Evolutionary conservation across 257 asterid genomes (phyloP).

Genomic region (Fraxinus excelsior): DNA sequence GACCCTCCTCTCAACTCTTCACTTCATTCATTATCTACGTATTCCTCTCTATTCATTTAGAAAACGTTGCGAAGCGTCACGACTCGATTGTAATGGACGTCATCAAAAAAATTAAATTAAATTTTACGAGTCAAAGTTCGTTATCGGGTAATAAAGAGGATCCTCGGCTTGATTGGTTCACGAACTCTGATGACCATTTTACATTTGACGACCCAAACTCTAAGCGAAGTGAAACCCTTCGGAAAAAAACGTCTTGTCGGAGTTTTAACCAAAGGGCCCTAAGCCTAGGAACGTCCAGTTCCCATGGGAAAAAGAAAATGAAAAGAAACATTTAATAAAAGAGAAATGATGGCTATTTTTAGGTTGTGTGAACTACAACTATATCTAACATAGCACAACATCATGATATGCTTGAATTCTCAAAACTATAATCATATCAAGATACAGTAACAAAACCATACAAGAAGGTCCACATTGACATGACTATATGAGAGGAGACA

Average conservation of each 20-base stretch:
- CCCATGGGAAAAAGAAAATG: background rate
- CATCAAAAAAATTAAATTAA: too few species aligned
- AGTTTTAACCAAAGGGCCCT: background rate
- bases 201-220: background rate
- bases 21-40: background rate
- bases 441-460: background rate
- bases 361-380: background rate
- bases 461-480: background rate
- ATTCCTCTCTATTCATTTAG: background rate
- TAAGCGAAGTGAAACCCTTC: too few species aligned
- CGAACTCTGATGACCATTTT: background rate
- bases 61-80: background rate
- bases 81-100: too few species aligned
- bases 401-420: background rate
- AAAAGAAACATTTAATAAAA: background rate
- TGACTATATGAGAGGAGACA: background rate
- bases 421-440: background rate
- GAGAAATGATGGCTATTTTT: background rate
- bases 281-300: background rate
- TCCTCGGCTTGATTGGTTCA: background rate
- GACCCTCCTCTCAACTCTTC: background rate
- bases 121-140: background rate
- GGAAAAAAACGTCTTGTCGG: background rate
- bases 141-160: background rate
- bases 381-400: background rate